Base-by-base conservation (phyloP, 2,329 filamentous ascomycete species). In the Thelonectria olida region DNA sequence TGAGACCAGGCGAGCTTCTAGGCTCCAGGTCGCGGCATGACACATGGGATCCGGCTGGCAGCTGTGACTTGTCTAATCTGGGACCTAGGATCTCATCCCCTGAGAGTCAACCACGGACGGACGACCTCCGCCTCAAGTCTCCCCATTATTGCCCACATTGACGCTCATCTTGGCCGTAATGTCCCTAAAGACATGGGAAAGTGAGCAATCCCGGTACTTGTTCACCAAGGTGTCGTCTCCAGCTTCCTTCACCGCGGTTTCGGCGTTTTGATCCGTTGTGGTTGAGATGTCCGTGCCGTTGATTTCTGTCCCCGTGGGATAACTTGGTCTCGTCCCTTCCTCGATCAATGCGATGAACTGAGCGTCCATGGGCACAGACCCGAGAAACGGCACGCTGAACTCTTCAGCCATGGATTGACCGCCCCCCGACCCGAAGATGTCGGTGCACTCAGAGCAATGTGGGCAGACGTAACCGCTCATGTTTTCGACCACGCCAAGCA, bases 401-500 rank as follows among this genome's bases (percentile, higher is more conserved):
- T 98, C 93, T 48, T 87, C 81, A 7, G 95, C 93, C 93, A 99
- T 97, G 22, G 91, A 85, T 75, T 92, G 83, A 7, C 96, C 96
- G 4, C 96, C 96, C 4, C 96, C 96, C 56, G 92, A 94, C 52
- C 90, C 93, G 76, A 99, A 99, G 52, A 98, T 87, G 78, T 98
- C 92, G 53, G 92, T 97, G 78, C 95, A 96, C 75, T 97, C 93
- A 50, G 86, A 86, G 76, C 89, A 91, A 73, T 90, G 86, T 7
- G 88, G 88, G 73, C 92, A 96, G n/a, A 96, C 91, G 70, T 92
- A 96, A 2, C 92, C 92, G 67, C 90, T 90, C 96, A 99, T 98
- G 75, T 99, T 99, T 80, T 99, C 96, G 45, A 99, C 86, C 1
- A 99, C 94, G 0, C 96, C 96, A 10, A 98, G 82, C 34, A 96